Evolutionary conservation across 768 basidiomycete genomes (phyloP).

Genomic region (Termitomyces sp.): DNA sequence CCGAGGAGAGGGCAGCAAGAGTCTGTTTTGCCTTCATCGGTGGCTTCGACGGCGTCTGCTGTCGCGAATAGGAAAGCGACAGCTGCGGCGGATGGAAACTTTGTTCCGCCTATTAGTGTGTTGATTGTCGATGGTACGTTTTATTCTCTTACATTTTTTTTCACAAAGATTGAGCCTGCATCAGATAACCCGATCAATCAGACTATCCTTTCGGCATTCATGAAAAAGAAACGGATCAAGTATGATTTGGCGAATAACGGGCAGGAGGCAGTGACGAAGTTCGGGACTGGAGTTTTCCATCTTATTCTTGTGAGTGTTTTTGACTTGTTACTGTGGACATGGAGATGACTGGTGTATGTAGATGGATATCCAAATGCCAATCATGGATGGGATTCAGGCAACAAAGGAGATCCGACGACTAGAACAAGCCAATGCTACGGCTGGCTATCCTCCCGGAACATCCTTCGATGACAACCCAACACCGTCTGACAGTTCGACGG

Average conservation of each 20-base stretch:
- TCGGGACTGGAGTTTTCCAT: slow-evolving; percentile 90
- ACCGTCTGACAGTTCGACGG: slow-evolving; percentile 48
- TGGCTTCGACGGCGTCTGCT: slow-evolving; percentile 19
- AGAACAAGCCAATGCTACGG: slow-evolving; percentile 62
- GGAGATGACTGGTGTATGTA: slow-evolving; percentile 23
- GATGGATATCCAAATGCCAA: slow-evolving; percentile 99
- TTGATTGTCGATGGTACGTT: slow-evolving; percentile 92
- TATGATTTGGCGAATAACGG: slow-evolving; percentile 94
- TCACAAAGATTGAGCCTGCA: neutral
- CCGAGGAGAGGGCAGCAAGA: slow-evolving; percentile 9
- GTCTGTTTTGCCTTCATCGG: neutral
- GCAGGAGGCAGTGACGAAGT: slow-evolving; percentile 92
- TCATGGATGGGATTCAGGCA: slow-evolving; percentile 97
- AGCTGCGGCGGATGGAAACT: slow-evolving; percentile 51
- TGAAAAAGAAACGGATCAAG: slow-evolving; percentile 94
- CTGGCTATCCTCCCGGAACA: slow-evolving; percentile 65
- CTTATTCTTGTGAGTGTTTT: slow-evolving; percentile 74
- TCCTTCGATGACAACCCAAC: slow-evolving; percentile 43
- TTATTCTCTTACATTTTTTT: slow-evolving; percentile 7
- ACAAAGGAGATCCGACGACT: slow-evolving; percentile 91
- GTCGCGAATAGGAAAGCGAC: slow-evolving; percentile 44
- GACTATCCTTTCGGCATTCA: slow-evolving; percentile 93
- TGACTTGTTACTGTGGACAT: neutral
- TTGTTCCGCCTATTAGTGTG: slow-evolving; percentile 95
- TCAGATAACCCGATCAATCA: slow-evolving; percentile 99